Base-by-base conservation (phyloP, 805 yeast genomes). In the Saturnispora zaruensis region DNA sequence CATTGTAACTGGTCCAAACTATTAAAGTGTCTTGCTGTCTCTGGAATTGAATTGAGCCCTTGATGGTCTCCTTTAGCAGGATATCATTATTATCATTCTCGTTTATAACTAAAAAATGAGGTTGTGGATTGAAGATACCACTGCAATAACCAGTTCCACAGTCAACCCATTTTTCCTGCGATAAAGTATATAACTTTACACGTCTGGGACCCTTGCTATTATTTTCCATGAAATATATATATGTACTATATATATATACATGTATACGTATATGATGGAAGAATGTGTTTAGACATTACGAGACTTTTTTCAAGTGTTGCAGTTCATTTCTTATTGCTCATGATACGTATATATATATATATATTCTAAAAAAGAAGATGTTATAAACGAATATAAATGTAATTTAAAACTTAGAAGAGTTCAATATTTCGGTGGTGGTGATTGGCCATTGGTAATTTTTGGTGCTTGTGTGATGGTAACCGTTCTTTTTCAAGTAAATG, bases 11-110 rank as follows among this genome's bases (percentile, higher is more conserved):
- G 8, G 95, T 85, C 98, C 98, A 91, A 20, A 91, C 96, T 8
- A 91, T 87, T 44, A 91, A 70, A 0, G 97, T 89, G 51, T 89
- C 97, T 61, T 89, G 96, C 61, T 93, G 98, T 60, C 95, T 77
- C 63, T 91, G 97, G 63, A 86, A 91, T 57, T 86, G 95, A 3
- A 81, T 82, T 26, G 77, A 67, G 0, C 95, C 95, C 58, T 78
- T 82, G n/a, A 91, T 71, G 51, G 65, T 73, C 4, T 90, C 78
- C 58, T 77, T 75, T 38, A 91, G 67, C 21, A 91, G 68, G 9
- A 79, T 68, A 26, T 82, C 80, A 2, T 72, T 68, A 5, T 79
- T 70, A 52, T 82, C 74, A 26, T 75, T 69, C 62, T 89, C 96
- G 64, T 82, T 82, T 49, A 79, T 72, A 13, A 91, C 97, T 16